Base-by-base conservation (phyloP, 441 rosid genomes). In the Macaranga tanarius region DNA sequence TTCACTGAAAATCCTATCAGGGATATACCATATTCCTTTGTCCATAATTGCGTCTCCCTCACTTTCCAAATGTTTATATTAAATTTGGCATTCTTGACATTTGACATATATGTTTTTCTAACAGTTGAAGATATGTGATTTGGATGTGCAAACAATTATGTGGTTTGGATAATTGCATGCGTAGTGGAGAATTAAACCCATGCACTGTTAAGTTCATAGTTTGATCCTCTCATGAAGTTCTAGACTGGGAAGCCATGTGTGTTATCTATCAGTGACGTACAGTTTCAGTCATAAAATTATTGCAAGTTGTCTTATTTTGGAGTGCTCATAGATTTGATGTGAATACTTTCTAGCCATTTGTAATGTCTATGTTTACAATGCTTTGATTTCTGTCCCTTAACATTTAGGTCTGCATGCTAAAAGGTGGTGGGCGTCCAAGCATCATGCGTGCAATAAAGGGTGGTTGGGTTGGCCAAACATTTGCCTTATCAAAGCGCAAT, bases 371-470 rank as follows among this genome's bases (percentile, higher is more conserved):
- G 38, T 31, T 64, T 50, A 5, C 22, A 13, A 19, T 45, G 25
- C 17, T 76, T 77, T 82, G 60, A 44, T 76, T 67, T 76, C 73
- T 58, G 73, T 25, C 19, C 17, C 82, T 55, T 31, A 65, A 44
- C 45, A 50, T 76, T 76, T 69, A 79, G 83, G 73, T 69, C 56
- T 72, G 50, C 63, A 73, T 77, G 65, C 57, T 78, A 42, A 75
- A 73, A 79, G 84, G 71, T 28, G 16, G 69, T 80, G 23, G 45
- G 25, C 60, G 67, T 71, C 73, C 40, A 50, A 64, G 78, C 72
- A 69, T 75, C 72, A 95, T 95, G 99, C 90, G 84, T 76, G 81
- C 92, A 77, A 47, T 89, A 50, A 93, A 86, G 82, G 87, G 89
- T 80, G 84, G 76, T 61, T 91, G 85, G 91, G 85, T 72, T 38